Percentiles rank a stretch among this genome's conserved stretches.
Evolutionary conservation across 257 asterid species (phyloP).

Genomic region (Thymus quinquecostatus): DNA sequence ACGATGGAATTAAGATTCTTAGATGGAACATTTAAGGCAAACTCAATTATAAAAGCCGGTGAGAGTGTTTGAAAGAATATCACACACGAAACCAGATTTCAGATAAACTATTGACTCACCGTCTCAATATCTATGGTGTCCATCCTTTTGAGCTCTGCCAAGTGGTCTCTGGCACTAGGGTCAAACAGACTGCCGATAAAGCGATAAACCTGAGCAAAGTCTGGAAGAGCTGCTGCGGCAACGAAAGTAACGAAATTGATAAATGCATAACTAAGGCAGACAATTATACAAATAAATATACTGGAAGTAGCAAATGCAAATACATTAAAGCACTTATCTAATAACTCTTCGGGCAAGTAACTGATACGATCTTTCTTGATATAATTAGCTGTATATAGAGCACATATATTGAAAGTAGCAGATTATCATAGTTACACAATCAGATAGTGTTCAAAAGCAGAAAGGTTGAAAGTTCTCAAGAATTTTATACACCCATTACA

Average conservation of each 20-base stretch:
- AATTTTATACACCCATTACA: constrained; percentile 5
- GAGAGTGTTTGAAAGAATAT: neutral
- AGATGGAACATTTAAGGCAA: neutral
- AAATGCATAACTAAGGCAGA: constrained; percentile 2
- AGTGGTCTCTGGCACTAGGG: constrained; percentile 41
- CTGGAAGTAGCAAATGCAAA: neutral
- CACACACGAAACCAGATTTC: neutral
- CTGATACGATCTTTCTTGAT: constrained; percentile 24
- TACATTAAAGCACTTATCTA: constrained; percentile 14
- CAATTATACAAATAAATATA: neutral
- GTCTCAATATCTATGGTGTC: constrained; percentile 70
- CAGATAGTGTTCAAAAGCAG: neutral
- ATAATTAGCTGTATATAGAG: constrained; percentile 29
- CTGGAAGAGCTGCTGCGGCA: constrained; percentile 68
- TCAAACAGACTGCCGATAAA: constrained; percentile 75
- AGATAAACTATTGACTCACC: constrained; percentile 43
- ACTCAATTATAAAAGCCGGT: neutral
- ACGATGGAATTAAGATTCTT: neutral
- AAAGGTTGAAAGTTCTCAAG: neutral
- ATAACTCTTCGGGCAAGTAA: constrained; percentile 12
- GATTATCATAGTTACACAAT: neutral
- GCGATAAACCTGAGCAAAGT: constrained; percentile 78
- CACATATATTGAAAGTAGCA: constrained; percentile 9
- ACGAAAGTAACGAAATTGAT: neutral
- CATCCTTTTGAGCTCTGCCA: constrained; percentile 61